These are phyloP conservation scores for Neoascochyta sp. DNA, from an alignment of 2,329 filamentous ascomycete genomes.

Conservation along the genomic window DNA sequence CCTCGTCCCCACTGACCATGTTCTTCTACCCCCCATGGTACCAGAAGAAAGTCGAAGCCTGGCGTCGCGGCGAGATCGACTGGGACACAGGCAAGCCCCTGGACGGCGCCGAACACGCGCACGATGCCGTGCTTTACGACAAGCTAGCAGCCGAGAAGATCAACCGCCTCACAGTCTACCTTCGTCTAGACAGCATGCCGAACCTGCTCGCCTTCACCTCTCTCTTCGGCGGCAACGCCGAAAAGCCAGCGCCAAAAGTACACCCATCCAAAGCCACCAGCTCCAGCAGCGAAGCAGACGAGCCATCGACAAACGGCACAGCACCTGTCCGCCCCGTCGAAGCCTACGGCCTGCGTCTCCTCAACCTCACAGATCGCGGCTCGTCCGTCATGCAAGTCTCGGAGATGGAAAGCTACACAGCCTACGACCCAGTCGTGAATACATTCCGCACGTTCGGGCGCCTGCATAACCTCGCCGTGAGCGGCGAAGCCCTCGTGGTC, in stretches of 20 bases:
- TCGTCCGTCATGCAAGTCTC: constrained; percentile 94
- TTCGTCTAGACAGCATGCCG: constrained; percentile 80
- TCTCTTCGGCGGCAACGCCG: constrained; percentile 60
- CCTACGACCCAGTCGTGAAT: constrained; percentile 77
- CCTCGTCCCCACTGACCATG: constrained; percentile 72
- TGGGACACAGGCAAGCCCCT: constrained; percentile 64
- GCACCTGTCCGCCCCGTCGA: constrained; percentile 54
- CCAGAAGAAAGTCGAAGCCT: constrained; percentile 67
- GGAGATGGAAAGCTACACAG: constrained; percentile 66
- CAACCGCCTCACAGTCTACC: constrained; percentile 69
- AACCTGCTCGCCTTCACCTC: constrained; percentile 79
- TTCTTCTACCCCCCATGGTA: constrained; percentile 75
- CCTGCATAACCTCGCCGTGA: constrained; percentile 77
- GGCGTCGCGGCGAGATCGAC: constrained; percentile 83
- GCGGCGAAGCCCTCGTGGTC: constrained; percentile 75
- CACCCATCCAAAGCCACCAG: constrained; percentile 36
- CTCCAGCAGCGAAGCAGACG: constrained; percentile 22
- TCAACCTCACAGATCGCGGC: constrained; percentile 85
- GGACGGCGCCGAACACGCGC: constrained; percentile 37
- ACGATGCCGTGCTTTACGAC: constrained; percentile 44
- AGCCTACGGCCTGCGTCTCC: constrained; percentile 78
- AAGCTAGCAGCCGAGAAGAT: constrained; percentile 53
- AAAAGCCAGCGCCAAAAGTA: constrained; percentile 38
- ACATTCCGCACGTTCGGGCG: constrained; percentile 86
- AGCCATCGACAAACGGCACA: constrained; percentile 12